Evolutionary conservation across 2,329 filamentous ascomycete species (phyloP), one percentile per base, ranked within the genome.

Genomic region (Fusarium sp.): DNA sequence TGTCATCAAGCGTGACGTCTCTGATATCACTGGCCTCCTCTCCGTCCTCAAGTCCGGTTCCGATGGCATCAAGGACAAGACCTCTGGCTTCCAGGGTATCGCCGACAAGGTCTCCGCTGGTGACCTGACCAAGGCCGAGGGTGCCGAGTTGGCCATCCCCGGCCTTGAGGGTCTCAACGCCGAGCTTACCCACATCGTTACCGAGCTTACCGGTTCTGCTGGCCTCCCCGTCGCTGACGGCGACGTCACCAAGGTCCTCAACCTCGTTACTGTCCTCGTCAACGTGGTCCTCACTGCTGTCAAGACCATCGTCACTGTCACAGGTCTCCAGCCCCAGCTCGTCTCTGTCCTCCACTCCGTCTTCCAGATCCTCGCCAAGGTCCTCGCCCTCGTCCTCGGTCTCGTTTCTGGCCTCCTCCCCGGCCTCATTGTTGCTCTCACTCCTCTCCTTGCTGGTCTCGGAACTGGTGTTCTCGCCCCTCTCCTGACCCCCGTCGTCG

Each of bases 381-480:
- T 78, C 20, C 63, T 78, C 11, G 43, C 38, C 18, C 67, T 74
- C 5, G 63, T 78, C 67, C 68, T 66, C 22, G 73, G 67, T 30
- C 67, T 77, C 29, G 55, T 77, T 12, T 45, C 40, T 20, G 71
- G 43, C 30, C 61, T 76, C 51, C 44, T 77, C n/a, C 74, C 76
- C 45, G 73, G 68, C 11, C 65, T 78, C 24, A 27, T 77, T 32
- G 63, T 66, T 50, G 70, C 53, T 29, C 75, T 78, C 16, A 56
- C 52, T 44, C 76, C 77, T 63, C 66, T 79, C 61, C 75, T 79
- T 15, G 59, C 68, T 45, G 73, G 65, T 14, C 69, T 79, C 50
- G 65, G 72, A 27, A 68, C 63, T 44, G 73, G 66, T 25, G 38
- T 77, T n/a, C 52, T 78, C 12, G 74, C 65, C 42, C 76, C 76